A percentile compares a stretch with the other conserved stretches of the same genome.
phyloP scores from a whole-genome alignment of 2,329 filamentous ascomycete genomes.

The Xylaria sp. region DNA sequence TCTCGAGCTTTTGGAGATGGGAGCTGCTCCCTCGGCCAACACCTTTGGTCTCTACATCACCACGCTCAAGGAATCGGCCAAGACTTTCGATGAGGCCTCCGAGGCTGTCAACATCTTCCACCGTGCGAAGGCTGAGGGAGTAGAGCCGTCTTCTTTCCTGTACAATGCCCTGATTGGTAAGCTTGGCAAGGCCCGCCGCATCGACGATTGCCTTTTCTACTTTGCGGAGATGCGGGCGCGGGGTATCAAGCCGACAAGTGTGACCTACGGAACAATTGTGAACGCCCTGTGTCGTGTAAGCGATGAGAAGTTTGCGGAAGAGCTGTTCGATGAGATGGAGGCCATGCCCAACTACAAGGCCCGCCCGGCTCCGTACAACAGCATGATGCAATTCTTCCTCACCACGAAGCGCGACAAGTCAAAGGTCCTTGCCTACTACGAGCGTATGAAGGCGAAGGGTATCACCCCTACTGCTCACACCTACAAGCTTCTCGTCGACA shows the following conservation, averaged over 20 bases:
- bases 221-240: conserved; percentile 96
- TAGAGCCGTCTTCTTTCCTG: conserved; percentile 93
- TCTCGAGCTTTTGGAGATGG: conserved; percentile 88
- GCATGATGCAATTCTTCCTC: conserved; percentile 99
- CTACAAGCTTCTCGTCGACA: conserved; percentile 95
- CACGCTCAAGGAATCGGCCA: conserved; percentile 95
- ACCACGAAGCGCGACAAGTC: conserved; percentile 94
- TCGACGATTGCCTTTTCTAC: conserved; percentile 97
- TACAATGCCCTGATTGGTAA: conserved; percentile 99
- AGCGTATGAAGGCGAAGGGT: conserved; percentile 85
- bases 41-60: conserved; percentile 99
- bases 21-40: conserved; percentile 90
- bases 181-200: conserved; percentile 94
- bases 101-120: conserved; percentile 98
- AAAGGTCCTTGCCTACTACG: conserved; percentile 93
- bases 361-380: conserved; percentile 95
- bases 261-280: conserved; percentile 97
- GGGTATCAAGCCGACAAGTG: conserved; percentile 91
- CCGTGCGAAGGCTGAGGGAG: conserved; percentile 87
- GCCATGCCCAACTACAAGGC: conserved; percentile 98
- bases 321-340: conserved; percentile 99
- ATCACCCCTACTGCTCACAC: conserved; percentile 95
- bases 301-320: conserved; percentile 95
- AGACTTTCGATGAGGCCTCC: conserved; percentile 96
- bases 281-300: conserved; percentile 96